phyloP scores from a whole-genome alignment of 2,329 filamentous ascomycete genomes.

The Beauveria australis region DNA sequence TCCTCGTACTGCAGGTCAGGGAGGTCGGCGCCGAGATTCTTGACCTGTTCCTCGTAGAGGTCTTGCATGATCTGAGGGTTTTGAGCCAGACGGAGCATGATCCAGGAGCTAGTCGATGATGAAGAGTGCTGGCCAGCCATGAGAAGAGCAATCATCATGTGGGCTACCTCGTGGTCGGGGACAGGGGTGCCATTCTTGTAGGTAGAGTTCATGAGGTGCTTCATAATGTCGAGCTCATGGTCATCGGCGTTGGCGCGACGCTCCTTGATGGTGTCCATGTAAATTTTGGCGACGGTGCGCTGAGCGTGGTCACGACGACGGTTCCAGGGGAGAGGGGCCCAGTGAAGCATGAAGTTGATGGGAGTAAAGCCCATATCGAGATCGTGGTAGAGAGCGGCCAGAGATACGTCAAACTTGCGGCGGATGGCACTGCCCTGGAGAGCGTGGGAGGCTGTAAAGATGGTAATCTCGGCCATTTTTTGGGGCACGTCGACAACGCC shows the following conservation, averaged over 20 bases:
- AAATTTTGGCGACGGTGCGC: slow-evolving; percentile 70
- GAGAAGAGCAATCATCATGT: slow-evolving; percentile 90
- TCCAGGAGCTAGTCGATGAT: slow-evolving; percentile 77
- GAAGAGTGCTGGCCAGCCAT: slow-evolving; percentile 91
- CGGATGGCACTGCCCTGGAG: slow-evolving; percentile 81
- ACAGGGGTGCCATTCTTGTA: slow-evolving; percentile 77
- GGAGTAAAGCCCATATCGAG: slow-evolving; percentile 85
- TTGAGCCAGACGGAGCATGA: slow-evolving; percentile 70
- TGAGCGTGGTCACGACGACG: slow-evolving; percentile 72
- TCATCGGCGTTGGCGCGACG: slow-evolving; percentile 49
- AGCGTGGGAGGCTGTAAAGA: slow-evolving; percentile 80
- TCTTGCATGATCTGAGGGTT: slow-evolving; percentile 72
- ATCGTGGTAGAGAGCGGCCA: slow-evolving; percentile 78
- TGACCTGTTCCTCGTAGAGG: slow-evolving; percentile 73
- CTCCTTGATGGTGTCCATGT: slow-evolving; percentile 72
- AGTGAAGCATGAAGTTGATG: slow-evolving; percentile 84
- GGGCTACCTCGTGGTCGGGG: slow-evolving; percentile 77
- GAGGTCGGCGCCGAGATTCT: slow-evolving; percentile 63
- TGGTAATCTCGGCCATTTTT: slow-evolving; percentile 77
- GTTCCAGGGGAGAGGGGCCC: slow-evolving; percentile 85
- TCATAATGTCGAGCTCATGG: slow-evolving; percentile 69
- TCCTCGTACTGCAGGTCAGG: slow-evolving; percentile 70
- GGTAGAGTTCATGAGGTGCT: slow-evolving; percentile 74
- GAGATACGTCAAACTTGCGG: slow-evolving; percentile 67
- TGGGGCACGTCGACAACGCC: slow-evolving; percentile 66